Evolutionary conservation across 2,329 filamentous ascomycete species (phyloP), one percentile per base, ranked within the genome.

Genomic region (Atkinsonella texensis): DNA sequence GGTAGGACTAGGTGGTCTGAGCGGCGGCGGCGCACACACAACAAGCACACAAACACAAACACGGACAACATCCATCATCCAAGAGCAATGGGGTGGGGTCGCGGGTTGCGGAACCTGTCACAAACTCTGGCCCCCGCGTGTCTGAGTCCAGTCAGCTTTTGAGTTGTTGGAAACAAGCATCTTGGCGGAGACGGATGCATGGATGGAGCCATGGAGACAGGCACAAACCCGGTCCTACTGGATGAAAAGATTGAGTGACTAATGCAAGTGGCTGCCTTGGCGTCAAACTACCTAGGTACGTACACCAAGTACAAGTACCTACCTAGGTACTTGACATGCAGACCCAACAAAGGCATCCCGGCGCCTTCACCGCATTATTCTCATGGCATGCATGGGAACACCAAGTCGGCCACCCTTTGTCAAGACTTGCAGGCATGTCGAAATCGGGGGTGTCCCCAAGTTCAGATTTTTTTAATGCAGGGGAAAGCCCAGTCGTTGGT

Each of bases 391-490:
- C 13, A 10, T 43, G 17, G 48, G 31, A 35, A 39, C 40, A 49
- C 48, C 7, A 44, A 28, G 17, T 12, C 17, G 35, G 38, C 40
- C 39, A 44, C 40, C 35, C 35, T 15, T 38, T 38, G 40, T 15
- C 28, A 39, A 42, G 47, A 31, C 35, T 49, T 38, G 39, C 28
- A 44, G 17, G 32, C 40, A 35, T n/a, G 48, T 35, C 48, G 48
- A 42, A 32, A 48, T 20, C 35, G 15, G 40, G 3, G 15, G 13
- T 0, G 23, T 23, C 7, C 15, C 32, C 18, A 46, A 15, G 17
- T 50, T n/a, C 32, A 40, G 48, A n/a, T 40, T 23, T 38, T 2
- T 23, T 38, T 18, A 17, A 49, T 49, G 48, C 48, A 49, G 48
- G 48, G 47, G 47, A 15, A 18, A 42, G 39, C 33, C 46, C 18